phyloP scores from a whole-genome alignment of 108 stramenopile species.

The Chaetoceros muelleri region DNA sequence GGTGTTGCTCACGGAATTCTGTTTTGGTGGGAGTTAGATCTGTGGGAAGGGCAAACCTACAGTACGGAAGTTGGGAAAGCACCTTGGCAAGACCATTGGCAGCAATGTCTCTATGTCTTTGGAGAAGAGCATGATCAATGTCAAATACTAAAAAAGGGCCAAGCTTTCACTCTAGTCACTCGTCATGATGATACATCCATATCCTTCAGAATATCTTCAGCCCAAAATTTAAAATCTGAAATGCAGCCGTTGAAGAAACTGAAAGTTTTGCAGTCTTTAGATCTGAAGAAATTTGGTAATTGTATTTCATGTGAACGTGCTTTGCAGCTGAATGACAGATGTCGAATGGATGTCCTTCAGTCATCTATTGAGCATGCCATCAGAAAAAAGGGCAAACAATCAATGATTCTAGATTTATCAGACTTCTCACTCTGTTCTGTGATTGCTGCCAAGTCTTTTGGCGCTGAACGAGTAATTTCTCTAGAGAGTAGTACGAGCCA shows the following conservation, averaged over 20 bases:
- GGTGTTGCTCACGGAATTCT: slow-evolving; percentile 54
- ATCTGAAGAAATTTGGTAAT: background rate
- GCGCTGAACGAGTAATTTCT: slow-evolving; percentile 44
- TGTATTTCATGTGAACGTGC: slow-evolving; percentile 45
- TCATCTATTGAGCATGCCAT: slow-evolving; percentile 33
- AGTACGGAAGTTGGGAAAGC: slow-evolving; percentile 15
- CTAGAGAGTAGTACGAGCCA: slow-evolving; percentile 40
- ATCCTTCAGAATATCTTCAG: slow-evolving; percentile 19
- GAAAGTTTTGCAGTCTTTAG: background rate
- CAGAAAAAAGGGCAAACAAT: slow-evolving; percentile 20
- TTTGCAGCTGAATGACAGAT: slow-evolving; percentile 51
- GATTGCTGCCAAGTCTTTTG: slow-evolving; percentile 41
- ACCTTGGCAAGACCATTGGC: slow-evolving; percentile 84
- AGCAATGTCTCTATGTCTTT: slow-evolving; percentile 59
- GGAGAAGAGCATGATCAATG: slow-evolving; percentile 12
- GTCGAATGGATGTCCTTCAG: slow-evolving; percentile 18
- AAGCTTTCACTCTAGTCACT: slow-evolving; percentile 22
- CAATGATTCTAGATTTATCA: slow-evolving; percentile 57
- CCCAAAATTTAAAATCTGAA: background rate
- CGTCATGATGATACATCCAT: slow-evolving; percentile 44
- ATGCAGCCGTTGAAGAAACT: background rate
- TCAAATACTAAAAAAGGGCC: slow-evolving; percentile 18
- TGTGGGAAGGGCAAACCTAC: slow-evolving; percentile 30
- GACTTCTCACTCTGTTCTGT: slow-evolving; percentile 69
- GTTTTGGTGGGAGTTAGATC: slow-evolving; percentile 80